Evolutionary conservation across 2,329 filamentous ascomycete genomes (phyloP).

Genomic region (Acrocalymma vagum): DNA sequence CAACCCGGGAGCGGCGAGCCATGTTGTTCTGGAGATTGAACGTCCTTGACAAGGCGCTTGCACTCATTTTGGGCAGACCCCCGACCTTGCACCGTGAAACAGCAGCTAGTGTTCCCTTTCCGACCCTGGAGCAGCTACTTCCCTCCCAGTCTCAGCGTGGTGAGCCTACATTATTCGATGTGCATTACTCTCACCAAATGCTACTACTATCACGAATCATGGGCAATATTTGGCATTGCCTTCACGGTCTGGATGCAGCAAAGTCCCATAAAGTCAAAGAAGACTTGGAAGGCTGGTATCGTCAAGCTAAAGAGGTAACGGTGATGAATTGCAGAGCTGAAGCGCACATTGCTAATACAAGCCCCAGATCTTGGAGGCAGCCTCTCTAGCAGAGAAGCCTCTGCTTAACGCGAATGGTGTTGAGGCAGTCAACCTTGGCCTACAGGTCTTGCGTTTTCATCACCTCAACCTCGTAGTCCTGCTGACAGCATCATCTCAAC

Average conservation of each 20-base stretch:
- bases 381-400: constrained; percentile 7
- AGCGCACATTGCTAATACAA: background rate
- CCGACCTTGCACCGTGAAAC: constrained; percentile 10
- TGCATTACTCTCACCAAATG: constrained; percentile 7
- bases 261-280: background rate
- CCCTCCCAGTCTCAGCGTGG: background rate
- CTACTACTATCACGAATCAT: constrained; percentile 7
- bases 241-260: constrained; percentile 4
- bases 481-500: constrained; percentile 4
- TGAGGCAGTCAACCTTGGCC: constrained; percentile 1
- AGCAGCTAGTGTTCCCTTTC: constrained; percentile 2
- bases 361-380: constrained; percentile 9
- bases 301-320: constrained; percentile 1
- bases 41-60: constrained; percentile 2
- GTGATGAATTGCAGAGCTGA: background rate
- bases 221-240: constrained; percentile 8
- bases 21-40: constrained; percentile 10
- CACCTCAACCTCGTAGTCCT: constrained; percentile 6
- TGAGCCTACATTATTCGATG: constrained; percentile 5
- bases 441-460: constrained; percentile 4
- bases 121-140: constrained; percentile 7
- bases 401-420: constrained; percentile 2
- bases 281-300: constrained; percentile 2
- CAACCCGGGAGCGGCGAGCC: background rate
- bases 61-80: constrained; percentile 7